phyloP scores from a whole-genome alignment of 257 asterid species.

The Lantana camara region DNA sequence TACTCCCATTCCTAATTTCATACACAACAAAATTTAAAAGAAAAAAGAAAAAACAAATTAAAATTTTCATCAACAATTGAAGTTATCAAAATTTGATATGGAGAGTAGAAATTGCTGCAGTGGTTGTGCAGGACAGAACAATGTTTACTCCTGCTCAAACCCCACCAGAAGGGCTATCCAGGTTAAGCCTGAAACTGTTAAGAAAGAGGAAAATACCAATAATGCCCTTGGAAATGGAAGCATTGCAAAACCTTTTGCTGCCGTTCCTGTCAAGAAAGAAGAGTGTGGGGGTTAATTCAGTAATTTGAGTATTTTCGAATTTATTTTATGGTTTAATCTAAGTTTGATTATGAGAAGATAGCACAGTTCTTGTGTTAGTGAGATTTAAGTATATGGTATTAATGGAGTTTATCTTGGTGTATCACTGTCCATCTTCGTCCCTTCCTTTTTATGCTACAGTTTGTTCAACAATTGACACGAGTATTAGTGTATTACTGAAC shows the following conservation, averaged over 20 bases:
- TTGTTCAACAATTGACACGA: no score
- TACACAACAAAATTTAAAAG: no score
- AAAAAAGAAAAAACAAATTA: no score
- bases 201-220: conserved; percentile 1
- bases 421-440: no score
- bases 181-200: conserved; percentile 8
- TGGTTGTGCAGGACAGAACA: conserved; percentile 19
- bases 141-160: conserved; percentile 24
- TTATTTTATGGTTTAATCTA: not conserved
- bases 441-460: no score
- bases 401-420: not conserved
- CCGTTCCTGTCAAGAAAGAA: conserved; percentile 12
- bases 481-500: no score
- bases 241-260: not conserved
- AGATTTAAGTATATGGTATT: no score
- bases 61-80: no score
- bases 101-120: conserved; percentile 23
- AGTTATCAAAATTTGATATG: conserved; percentile 9
- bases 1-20: no score
- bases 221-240: not conserved
- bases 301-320: not conserved
- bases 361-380: not conserved
- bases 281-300: not conserved
- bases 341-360: conserved; percentile 10
- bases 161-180: conserved; percentile 11